Percentiles rank a stretch among this genome's conserved stretches.
phyloP scores from a whole-genome alignment of 1,284 basidiomycete species.

The Boletus semigastroideus region DNA sequence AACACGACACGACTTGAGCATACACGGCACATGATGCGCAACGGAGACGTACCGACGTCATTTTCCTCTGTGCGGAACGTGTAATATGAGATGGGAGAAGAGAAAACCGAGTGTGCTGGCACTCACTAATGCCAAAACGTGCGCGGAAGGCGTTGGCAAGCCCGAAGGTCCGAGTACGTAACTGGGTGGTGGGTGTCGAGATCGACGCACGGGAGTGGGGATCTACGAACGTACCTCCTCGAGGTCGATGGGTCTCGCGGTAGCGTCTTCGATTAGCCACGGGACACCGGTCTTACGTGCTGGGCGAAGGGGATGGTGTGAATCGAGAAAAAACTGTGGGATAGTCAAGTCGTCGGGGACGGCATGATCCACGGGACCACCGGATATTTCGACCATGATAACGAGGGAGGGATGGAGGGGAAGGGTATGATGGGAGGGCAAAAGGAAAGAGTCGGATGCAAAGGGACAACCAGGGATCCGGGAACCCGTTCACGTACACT shows the following conservation, averaged over 20 bases:
- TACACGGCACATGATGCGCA: not conserved
- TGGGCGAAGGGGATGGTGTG: slow-evolving; percentile 49
- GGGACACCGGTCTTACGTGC: slow-evolving; percentile 42
- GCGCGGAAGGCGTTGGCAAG: slow-evolving; percentile 62
- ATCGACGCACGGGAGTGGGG: not conserved
- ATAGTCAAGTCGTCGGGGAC: slow-evolving; percentile 74
- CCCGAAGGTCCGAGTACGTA: slow-evolving; percentile 51
- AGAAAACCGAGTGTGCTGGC: not conserved
- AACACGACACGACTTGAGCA: slow-evolving; percentile 7
- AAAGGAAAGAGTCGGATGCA: not conserved
- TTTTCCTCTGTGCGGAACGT: slow-evolving; percentile 23
- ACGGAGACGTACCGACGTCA: slow-evolving; percentile 49
- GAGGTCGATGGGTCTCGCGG: slow-evolving; percentile 46
- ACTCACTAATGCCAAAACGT: slow-evolving; percentile 60
- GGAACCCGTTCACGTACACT: slow-evolving; percentile 2
- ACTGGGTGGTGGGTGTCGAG: slow-evolving; percentile 29
- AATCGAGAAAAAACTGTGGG: slow-evolving; percentile 71
- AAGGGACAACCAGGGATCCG: not conserved
- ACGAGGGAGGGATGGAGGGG: not conserved
- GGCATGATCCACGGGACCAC: slow-evolving; percentile 41
- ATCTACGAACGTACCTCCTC: slow-evolving; percentile 46
- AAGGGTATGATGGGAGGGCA: not conserved
- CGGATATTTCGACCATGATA: slow-evolving; percentile 41
- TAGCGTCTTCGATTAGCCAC: slow-evolving; percentile 67
- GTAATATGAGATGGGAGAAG: slow-evolving; percentile 1